Evolutionary conservation across 1,284 basidiomycete genomes (phyloP).

Genomic region (Sanghuangporus weigelae): DNA sequence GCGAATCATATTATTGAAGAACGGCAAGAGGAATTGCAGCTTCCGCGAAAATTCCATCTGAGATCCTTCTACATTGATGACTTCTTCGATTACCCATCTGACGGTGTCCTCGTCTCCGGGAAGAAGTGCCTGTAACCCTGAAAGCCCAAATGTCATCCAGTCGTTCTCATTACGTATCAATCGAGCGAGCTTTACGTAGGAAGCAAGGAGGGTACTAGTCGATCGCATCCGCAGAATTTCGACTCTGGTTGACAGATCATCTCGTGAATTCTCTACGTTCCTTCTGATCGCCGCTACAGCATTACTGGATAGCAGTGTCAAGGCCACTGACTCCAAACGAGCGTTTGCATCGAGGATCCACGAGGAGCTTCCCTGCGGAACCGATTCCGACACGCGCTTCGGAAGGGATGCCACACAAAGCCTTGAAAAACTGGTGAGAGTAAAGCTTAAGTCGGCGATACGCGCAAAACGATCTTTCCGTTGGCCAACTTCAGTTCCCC

Average conservation of each 20-base stretch:
- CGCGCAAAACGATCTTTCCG: neutral
- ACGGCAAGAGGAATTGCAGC: slow-evolving; percentile 53
- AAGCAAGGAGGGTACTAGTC: slow-evolving; percentile 44
- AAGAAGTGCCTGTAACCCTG: slow-evolving; percentile 46
- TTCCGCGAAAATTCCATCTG: slow-evolving; percentile 34
- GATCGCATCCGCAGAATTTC: slow-evolving; percentile 33
- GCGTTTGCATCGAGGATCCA: slow-evolving; percentile 4
- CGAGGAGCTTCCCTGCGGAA: neutral
- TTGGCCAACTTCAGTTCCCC: neutral
- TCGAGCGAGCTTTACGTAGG: slow-evolving; percentile 53
- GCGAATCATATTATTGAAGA: slow-evolving; percentile 44
- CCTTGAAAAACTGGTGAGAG: slow-evolving; percentile 1
- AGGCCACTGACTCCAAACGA: neutral
- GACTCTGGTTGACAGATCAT: neutral
- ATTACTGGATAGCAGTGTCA: neutral
- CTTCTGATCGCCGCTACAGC: neutral
- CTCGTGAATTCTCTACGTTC: neutral
- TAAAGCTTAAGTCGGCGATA: neutral
- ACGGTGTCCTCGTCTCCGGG: slow-evolving; percentile 64
- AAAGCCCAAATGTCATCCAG: slow-evolving; percentile 62
- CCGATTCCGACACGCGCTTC: neutral
- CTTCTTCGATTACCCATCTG: slow-evolving; percentile 32
- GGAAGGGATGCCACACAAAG: slow-evolving; percentile 5
- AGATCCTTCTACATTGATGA: slow-evolving; percentile 35
- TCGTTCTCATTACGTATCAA: slow-evolving; percentile 48